Evolutionary conservation across 2,329 filamentous ascomycete species (phyloP), one percentile per base, ranked within the genome.

Genomic region (Xylaria arbuscula): DNA sequence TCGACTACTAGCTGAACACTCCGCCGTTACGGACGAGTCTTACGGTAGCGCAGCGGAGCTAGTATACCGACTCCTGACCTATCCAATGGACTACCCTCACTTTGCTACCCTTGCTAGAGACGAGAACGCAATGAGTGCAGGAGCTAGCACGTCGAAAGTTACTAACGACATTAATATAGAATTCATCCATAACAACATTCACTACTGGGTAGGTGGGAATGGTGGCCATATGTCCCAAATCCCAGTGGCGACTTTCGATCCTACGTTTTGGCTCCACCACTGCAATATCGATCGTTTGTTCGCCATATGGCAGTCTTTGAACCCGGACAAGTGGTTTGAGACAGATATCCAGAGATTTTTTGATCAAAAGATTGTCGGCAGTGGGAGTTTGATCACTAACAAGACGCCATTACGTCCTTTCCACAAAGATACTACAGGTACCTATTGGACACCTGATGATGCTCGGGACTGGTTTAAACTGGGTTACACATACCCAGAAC

Each of bases 231-330:
- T 87, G 85, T 81, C 78, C 19, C 84, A 83, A 67, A 81, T 84
- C 13, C 82, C 85, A 38, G 87, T 86, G 67, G 86, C 89, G 11
- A 84, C 87, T 0, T 92, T 89, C 75, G 90, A 92, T 75, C 89
- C 89, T 0, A 78, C 88, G 9, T 91, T 90, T 77, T 89, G 84
- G 84, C 79, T 91, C 4, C 88, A 91, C 72, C 89, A 91, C 76
- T 78, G 82, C 32, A 69, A 71, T n/a, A 67, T 71, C 24, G 69
- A 71, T 64, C 69, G 69, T n/a, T 28, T 71, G 13, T 71, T 59
- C 11, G 66, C 69, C 17, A 7, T 71, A n/a, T 71, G 69, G 69
- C 66, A 71, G 42, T 15, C 69, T 40, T 17, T 71, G 1, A 66
- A 71, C 19, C 69, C 66, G 19, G 66, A 60, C 22, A 59, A 71